Evolutionary conservation across 805 yeast species (phyloP), one percentile per base, ranked within the genome.

Genomic region (Saitoella complicata): DNA sequence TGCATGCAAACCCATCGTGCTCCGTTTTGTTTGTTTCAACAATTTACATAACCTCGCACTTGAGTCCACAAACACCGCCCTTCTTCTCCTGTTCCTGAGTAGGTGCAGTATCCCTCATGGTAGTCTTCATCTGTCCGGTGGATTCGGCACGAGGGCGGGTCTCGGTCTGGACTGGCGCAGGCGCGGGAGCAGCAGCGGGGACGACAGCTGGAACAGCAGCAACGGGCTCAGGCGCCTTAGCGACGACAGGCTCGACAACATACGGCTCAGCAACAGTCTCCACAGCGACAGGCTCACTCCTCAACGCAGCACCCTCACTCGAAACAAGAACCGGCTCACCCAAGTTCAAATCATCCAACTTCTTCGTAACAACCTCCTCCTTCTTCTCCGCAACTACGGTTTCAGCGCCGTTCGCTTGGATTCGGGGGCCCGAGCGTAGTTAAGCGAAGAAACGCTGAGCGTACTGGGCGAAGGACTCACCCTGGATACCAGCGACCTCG

Each of bases 401-500:
- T 37, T 37, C 39, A 12, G 10, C 30, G 29, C 30, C 30, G 9
- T 11, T 21, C 21, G 21, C 21, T 21, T 21, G 21, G 21, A 4
- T 21, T 3, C 21, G 21, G 21, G 21, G 21, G 36, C 36, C 36
- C 36, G 36, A 33, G 36, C 36, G n/a, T 39, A 39, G 41, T 39
- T 21, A 39, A 10, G 59, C 62, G 21, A 21, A 21, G 21, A 21
- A 21, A 21, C 21, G 21, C 40, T 57, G 5, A 45, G 61, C 70
- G 41, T 67, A 65, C 50, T 65, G 66, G 51, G 64, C 70, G 61
- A 83, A 82, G 44, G 71, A 60, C 55, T 67, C 63, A 63, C 93
- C 94, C 67, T 83, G 94, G 51, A 65, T 67, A 44, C 59, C 61
- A 45, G 81, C 87, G 49, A 78, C 57, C 53, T 70, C 68, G 62